Percentiles rank a stretch among this genome's conserved stretches.
These are phyloP conservation scores for Trichaptum fuscoviolaceum DNA, from an alignment of 768 basidiomycete genomes.

Conservation along the genomic window DNA sequence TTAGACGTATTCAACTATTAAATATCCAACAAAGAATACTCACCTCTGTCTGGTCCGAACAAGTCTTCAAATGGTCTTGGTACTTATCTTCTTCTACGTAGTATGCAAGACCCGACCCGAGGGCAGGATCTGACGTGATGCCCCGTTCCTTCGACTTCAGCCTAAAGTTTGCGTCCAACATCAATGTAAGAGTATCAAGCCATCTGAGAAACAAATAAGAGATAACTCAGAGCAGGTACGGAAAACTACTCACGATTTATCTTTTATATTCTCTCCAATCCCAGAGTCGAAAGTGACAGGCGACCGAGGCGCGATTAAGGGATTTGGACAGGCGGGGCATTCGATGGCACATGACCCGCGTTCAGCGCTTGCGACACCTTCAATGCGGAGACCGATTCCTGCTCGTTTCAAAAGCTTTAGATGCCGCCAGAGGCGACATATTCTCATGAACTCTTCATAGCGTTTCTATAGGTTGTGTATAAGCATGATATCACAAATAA, in stretches of 20 bases:
- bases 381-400: constrained; percentile 17
- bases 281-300: constrained; percentile 8
- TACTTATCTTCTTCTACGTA: constrained; percentile 21
- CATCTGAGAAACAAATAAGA: constrained; percentile 17
- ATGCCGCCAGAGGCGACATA: constrained; percentile 19
- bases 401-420: constrained; percentile 20
- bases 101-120: constrained; percentile 24
- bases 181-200: constrained; percentile 22
- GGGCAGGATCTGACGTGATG: constrained; percentile 22
- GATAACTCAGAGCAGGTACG: background rate
- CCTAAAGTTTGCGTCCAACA: constrained; percentile 29
- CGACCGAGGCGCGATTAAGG: constrained; percentile 20
- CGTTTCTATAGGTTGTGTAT: constrained; percentile 12
- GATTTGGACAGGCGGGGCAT: constrained; percentile 25
- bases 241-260: background rate
- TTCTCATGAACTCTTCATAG: constrained; percentile 18
- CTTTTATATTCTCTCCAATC: background rate
- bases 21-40: background rate
- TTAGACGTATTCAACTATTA: background rate
- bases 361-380: constrained; percentile 7
- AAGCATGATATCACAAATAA: background rate
- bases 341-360: constrained; percentile 17
- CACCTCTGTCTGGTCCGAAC: constrained; percentile 12
- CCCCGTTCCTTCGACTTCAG: constrained; percentile 23
- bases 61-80: constrained; percentile 13